A percentile compares a stretch with the other conserved stretches of the same genome.
phyloP scores from a whole-genome alignment of 176 grass and related monocot species.

The Urochloa ruziziensis region DNA sequence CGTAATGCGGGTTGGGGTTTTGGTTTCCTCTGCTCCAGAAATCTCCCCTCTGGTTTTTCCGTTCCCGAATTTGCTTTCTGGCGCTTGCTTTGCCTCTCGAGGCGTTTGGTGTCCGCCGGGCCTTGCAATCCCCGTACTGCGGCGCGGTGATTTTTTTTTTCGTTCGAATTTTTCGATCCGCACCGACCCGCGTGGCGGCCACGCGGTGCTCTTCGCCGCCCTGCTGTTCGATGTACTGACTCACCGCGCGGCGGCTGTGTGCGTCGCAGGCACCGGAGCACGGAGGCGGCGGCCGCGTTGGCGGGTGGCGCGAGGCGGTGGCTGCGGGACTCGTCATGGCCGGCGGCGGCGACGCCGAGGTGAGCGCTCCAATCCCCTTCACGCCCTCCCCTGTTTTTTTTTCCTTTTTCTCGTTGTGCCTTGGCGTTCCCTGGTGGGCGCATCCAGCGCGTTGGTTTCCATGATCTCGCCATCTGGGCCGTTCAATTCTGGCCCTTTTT shows the following conservation, averaged over 20 bases:
- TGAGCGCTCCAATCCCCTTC: background rate
- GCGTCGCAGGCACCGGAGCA: background rate
- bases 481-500: background rate
- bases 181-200: no score
- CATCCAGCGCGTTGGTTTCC: background rate
- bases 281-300: background rate
- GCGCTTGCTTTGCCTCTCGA: background rate
- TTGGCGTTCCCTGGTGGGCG: background rate
- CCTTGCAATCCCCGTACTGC: background rate
- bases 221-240: background rate
- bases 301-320: conserved; percentile 34
- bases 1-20: background rate
- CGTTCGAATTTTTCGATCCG: background rate
- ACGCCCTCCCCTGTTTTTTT: background rate
- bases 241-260: background rate
- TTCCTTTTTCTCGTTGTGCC: background rate
- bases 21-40: background rate
- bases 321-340: conserved; percentile 33
- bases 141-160: background rate
- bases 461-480: background rate
- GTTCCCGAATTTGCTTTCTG: background rate
- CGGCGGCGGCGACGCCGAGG: conserved; percentile 24
- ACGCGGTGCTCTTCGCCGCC: no score
- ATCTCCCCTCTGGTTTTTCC: background rate
- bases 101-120: no score